A percentile compares a stretch with the other conserved stretches of the same genome.
Conservation (phyloP, 2,329 filamentous ascomycete genomes). For the Neopestalotiopsis sp. region DNA sequence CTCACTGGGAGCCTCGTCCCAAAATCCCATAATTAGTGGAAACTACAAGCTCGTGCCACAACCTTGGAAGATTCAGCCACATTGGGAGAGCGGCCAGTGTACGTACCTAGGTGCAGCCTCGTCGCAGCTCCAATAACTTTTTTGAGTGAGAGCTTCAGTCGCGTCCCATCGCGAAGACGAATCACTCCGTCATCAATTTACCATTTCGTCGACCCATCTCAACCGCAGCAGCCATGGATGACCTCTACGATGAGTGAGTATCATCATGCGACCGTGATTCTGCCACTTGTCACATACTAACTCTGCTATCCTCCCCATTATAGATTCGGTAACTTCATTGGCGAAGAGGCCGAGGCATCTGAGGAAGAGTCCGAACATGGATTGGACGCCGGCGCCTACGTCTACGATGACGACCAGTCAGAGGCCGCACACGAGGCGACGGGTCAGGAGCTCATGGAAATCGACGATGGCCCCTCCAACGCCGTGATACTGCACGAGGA, state of each 20-base stretch:
- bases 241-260: slow-evolving; percentile 91
- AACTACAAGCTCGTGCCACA: too few species aligned
- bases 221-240: slow-evolving; percentile 70
- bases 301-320: slow-evolving; percentile 22
- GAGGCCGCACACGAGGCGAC: slow-evolving; percentile 67
- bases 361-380: slow-evolving; percentile 85
- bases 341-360: slow-evolving; percentile 83
- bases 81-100: neutral
- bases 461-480: slow-evolving; percentile 92
- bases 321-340: slow-evolving; percentile 98
- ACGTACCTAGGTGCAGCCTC: slow-evolving; percentile 14
- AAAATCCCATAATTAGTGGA: neutral
- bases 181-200: slow-evolving; percentile 27
- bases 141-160: slow-evolving; percentile 12
- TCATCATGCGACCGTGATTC: neutral
- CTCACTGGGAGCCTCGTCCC: neutral
- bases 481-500: slow-evolving; percentile 98
- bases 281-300: neutral
- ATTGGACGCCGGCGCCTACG: slow-evolving; percentile 76
- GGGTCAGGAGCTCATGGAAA: slow-evolving; percentile 89
- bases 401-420: slow-evolving; percentile 78
- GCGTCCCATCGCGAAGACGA: neutral
- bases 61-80: neutral
- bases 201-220: slow-evolving; percentile 16
- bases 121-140: slow-evolving; percentile 16